Evolutionary conservation across 306 rosid species (phyloP).

Genomic region (Bauhinia variegata): DNA sequence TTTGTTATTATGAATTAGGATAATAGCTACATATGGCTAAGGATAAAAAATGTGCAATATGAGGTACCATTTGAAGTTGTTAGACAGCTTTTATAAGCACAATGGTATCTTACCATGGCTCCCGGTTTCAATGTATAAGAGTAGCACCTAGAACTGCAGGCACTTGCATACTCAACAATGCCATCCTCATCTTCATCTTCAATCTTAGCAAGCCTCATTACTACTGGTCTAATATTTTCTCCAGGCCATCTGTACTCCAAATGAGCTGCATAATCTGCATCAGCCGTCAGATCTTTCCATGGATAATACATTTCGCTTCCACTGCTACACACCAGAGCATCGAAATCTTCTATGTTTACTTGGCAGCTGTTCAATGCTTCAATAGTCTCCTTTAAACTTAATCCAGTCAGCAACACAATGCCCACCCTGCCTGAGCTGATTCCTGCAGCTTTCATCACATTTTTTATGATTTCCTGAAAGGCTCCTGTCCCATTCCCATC

Average conservation of each 20-base stretch:
- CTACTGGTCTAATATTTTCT: constrained; percentile 66
- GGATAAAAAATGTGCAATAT: neutral
- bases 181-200: constrained; percentile 59
- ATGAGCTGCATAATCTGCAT: constrained; percentile 71
- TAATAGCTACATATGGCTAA: constrained; percentile 16
- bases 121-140: constrained; percentile 58
- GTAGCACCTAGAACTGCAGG: constrained; percentile 63
- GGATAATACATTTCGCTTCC: constrained; percentile 87
- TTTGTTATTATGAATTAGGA: constrained; percentile 16
- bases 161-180: constrained; percentile 50
- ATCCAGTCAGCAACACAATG: constrained; percentile 61
- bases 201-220: constrained; percentile 60
- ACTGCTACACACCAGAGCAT: constrained; percentile 70
- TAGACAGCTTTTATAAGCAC: constrained; percentile 15
- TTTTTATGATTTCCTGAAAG: constrained; percentile 47
- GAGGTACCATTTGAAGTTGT: neutral
- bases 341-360: constrained; percentile 64
- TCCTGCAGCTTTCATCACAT: constrained; percentile 52
- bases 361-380: constrained; percentile 55
- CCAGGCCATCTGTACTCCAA: constrained; percentile 77
- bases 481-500: constrained; percentile 50
- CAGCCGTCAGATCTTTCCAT: constrained; percentile 67
- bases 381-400: constrained; percentile 60
- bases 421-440: constrained; percentile 58
- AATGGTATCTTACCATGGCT: constrained; percentile 48